Percentiles rank a stretch among this genome's conserved stretches.
phyloP scores from a whole-genome alignment of 192 early-diverging fungal genomes.

The Rhizophagus sp. region DNA sequence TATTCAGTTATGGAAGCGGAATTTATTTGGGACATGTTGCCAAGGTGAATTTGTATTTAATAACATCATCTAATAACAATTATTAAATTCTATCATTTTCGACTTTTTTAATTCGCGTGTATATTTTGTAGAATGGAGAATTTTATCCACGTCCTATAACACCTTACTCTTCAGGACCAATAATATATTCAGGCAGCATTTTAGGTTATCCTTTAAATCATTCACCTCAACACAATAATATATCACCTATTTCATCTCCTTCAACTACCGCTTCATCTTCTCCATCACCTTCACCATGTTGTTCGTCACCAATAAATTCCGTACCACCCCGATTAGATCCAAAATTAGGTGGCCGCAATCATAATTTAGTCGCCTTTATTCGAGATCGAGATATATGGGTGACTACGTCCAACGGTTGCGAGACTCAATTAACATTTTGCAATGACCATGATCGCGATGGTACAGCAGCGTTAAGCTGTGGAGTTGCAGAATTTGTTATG shows the following conservation, averaged over 20 bases:
- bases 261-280: slow-evolving; percentile 33
- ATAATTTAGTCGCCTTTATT: slow-evolving; percentile 59
- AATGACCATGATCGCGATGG: slow-evolving; percentile 35
- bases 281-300: slow-evolving; percentile 19
- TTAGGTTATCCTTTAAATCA: not conserved
- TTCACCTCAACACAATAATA: not conserved
- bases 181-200: slow-evolving; percentile 8
- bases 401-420: slow-evolving; percentile 47
- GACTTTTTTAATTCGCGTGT: not conserved
- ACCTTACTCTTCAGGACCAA: not conserved
- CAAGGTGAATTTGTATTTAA: slow-evolving; percentile 20
- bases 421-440: slow-evolving; percentile 62
- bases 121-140: slow-evolving; percentile 1
- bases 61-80: not conserved
- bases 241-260: slow-evolving; percentile 18
- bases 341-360: slow-evolving; percentile 55
- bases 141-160: slow-evolving; percentile 19
- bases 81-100: slow-evolving; percentile 5
- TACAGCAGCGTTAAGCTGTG: slow-evolving; percentile 49
- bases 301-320: slow-evolving; percentile 6
- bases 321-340: slow-evolving; percentile 46
- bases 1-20: slow-evolving; percentile 39
- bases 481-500: slow-evolving; percentile 71
- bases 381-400: slow-evolving; percentile 67
- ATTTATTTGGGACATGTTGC: slow-evolving; percentile 40